Base-by-base conservation (phyloP, 441 rosid species). In the Theobroma grandiflorum region DNA sequence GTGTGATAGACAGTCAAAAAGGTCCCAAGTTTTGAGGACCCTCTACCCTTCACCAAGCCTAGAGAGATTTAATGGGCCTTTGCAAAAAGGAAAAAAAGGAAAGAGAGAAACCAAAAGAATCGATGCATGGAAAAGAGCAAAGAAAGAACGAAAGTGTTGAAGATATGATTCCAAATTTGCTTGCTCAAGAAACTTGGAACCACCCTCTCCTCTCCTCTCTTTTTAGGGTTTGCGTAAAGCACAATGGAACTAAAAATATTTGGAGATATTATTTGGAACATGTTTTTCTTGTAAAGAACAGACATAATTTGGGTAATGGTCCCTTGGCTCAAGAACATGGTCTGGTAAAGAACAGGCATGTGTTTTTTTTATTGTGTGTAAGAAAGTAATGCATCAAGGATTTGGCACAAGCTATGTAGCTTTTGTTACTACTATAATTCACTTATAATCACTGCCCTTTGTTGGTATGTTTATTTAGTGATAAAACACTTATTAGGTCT, bases 171-270 rank as follows among this genome's bases (percentile, higher is more conserved):
- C 88, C 63, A 59, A 71, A 70, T 73, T 87, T 86, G 87, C 93
- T 90, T 90, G 81, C 74, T 82, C 84, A 43, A 81, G 78, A 86
- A 86, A 88, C 87, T 82, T 85, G 84, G 86, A 79, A 86, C 83
- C 75, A 0, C 31, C 31, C 31, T 26, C 31, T 26, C 31, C 31
- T 26, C 31, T 26, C 31, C n/a, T 47, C 55, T 57, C 59, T 37
- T 47, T 52, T 50, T 63, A 11, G 84, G 82, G 87, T 79, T 87
- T 82, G 91, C 93, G 89, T 88, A 86, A 88, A 85, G 91, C 62
- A 78, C 26, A 86, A 76, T 80, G n/a, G 20, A 55, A 72, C 2
- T 37, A 4, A 26, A 8, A 72, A 72, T 72, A 35, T 61, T 61
- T 61, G 15, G 47, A 43, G 47, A 31, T 20, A 72, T 72, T 18